Evolutionary conservation across 2,329 filamentous ascomycete species (phyloP).

Genomic region (Xylariaceae sp.): DNA sequence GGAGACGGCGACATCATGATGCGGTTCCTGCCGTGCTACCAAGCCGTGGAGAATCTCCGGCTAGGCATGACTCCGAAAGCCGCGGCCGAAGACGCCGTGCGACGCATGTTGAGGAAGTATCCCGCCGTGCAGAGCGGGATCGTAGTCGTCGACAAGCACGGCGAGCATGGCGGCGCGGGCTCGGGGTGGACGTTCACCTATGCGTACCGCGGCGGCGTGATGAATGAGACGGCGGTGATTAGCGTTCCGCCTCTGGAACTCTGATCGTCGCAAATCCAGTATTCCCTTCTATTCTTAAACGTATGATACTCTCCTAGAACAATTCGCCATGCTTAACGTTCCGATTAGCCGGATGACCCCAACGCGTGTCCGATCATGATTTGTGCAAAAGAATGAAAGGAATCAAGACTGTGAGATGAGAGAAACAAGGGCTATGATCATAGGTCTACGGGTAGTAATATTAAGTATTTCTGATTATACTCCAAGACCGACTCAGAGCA

Average conservation of each 20-base stretch:
- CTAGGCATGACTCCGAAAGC: constrained; percentile 44
- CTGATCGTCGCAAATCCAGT: not conserved
- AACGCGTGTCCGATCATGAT: not conserved
- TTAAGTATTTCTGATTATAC: not conserved
- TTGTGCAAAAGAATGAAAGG: not conserved
- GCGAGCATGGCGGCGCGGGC: constrained; percentile 47
- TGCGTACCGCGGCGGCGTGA: constrained; percentile 44
- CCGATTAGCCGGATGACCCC: not conserved
- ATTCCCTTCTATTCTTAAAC: not conserved
- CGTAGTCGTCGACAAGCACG: constrained; percentile 47
- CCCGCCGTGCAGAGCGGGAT: constrained; percentile 46
- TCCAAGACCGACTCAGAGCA: not conserved
- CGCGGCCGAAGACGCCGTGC: constrained; percentile 49
- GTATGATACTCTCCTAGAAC: not conserved
- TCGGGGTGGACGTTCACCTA: constrained; percentile 55
- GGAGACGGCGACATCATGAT: constrained; percentile 57
- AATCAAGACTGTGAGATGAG: not conserved
- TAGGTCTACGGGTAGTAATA: not conserved
- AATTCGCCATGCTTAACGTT: not conserved
- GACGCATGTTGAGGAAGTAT: constrained; percentile 46
- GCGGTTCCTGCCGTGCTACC: constrained; percentile 54
- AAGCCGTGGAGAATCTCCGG: constrained; percentile 52
- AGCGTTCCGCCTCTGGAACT: constrained; percentile 36
- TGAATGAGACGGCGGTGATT: constrained; percentile 45
- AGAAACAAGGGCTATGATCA: not conserved